phyloP scores from a whole-genome alignment of 2,329 filamentous ascomycete species.

The Blumeria hordei region DNA sequence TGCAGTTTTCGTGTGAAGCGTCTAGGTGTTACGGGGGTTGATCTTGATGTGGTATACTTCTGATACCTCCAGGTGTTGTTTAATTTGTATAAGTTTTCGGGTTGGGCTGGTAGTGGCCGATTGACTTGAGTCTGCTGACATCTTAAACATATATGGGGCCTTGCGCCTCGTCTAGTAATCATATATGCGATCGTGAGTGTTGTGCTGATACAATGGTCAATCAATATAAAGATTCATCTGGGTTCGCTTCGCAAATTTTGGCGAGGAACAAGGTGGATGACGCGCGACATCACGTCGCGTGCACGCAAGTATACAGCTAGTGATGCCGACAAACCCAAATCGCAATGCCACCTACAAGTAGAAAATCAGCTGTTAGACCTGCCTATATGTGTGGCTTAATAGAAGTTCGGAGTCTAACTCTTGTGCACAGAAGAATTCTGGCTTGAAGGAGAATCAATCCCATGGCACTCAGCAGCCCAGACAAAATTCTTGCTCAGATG shows the following conservation, averaged over 20 bases:
- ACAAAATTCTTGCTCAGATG: constrained; percentile 6
- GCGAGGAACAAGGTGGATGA: background rate
- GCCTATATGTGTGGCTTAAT: too few species aligned
- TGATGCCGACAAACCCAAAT: background rate
- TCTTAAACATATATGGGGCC: constrained; percentile 14
- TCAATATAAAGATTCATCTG: too few species aligned
- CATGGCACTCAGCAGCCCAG: constrained; percentile 9
- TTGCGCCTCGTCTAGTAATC: constrained; percentile 10
- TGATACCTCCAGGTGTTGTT: background rate
- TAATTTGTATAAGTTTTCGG: background rate
- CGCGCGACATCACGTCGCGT: background rate
- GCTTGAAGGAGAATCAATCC: constrained; percentile 5
- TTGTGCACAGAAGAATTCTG: background rate
- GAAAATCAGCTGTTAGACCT: background rate
- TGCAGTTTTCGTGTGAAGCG: too few species aligned
- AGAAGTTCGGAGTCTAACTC: too few species aligned
- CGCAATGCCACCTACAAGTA: background rate
- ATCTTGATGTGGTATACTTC: background rate
- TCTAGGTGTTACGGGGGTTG: too few species aligned
- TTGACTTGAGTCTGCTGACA: constrained; percentile 12
- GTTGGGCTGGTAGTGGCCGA: background rate
- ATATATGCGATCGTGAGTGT: constrained; percentile 12
- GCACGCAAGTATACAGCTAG: background rate
- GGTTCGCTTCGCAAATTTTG: too few species aligned
- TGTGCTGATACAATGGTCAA: too few species aligned